Evolutionary conservation across 352 stramenopile species (phyloP), one percentile per base, ranked within the genome.

Genomic region (Achlya hypogyna): DNA sequence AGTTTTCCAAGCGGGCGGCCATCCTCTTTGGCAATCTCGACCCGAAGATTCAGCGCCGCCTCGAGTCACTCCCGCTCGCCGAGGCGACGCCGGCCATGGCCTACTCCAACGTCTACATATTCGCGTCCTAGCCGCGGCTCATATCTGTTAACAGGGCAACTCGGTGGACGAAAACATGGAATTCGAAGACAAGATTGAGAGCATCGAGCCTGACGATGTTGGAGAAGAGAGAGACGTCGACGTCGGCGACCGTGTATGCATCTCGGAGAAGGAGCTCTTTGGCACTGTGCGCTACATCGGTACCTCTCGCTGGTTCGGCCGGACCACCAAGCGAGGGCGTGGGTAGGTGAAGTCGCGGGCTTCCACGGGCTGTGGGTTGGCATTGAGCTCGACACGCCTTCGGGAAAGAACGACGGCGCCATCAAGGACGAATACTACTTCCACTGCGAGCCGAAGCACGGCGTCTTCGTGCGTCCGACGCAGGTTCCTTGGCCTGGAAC

Each of bases 211-310:
- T 38, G 38, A 40, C 28, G n/a, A n/a, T n/a, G 59, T 27, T 10
- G 25, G 51, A 12, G 47, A 25, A n/a, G 60, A 67, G 8, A n/a
- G 51, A 18, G 82, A 75, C 60, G 66, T 87, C 53, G 78, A 89
- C 45, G 43, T 91, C 1, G 83, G 82, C 2, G 83, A 91, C 32
- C 83, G 85, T 29, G 85, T 93, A 4, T 91, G 82, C 65, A 89
- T 93, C n/a, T 82, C 83, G 1, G 85, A 91, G 51, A 89, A 89
- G 62, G 85, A 93, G 56, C 52, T 92, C 0, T 93, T 93, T 53
- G 85, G 85, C 0, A 85, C 85, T 62, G 85, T 93, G 60, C 83
- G 83, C 0, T 93, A 84, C 69, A 67, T 67, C 18, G 60, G 60
- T 67, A 40, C 34, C 5, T 16, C 12, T 64, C n/a, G 9, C 6